These are phyloP conservation scores for Ophiostoma quercus DNA, from an alignment of 2,329 filamentous ascomycete genomes.

Conservation along the genomic window DNA sequence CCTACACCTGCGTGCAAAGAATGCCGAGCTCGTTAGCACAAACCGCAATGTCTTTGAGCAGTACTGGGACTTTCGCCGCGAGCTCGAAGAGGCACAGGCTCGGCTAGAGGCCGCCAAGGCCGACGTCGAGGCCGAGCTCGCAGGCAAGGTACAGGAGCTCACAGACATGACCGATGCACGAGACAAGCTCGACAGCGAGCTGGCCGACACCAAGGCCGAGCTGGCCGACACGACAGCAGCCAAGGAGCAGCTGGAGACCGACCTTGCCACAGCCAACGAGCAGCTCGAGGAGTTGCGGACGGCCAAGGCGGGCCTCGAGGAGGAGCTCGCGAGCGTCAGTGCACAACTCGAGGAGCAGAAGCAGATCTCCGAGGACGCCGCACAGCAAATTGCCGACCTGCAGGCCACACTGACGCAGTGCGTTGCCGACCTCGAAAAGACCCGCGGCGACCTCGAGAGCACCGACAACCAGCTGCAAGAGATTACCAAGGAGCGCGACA, in stretches of 20 bases:
- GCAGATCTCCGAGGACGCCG: constrained; percentile 19
- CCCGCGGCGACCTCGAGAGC: constrained; percentile 28
- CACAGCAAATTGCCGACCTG: constrained; percentile 28
- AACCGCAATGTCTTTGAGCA: constrained; percentile 35
- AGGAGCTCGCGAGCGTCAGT: constrained; percentile 17
- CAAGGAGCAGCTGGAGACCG: constrained; percentile 24
- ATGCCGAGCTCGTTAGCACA: constrained; percentile 32
- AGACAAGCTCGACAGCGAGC: constrained; percentile 24
- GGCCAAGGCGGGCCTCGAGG: constrained; percentile 16
- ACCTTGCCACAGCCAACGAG: constrained; percentile 26
- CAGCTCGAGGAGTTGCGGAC: constrained; percentile 24
- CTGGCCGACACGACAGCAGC: constrained; percentile 26
- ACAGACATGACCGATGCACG: constrained; percentile 26
- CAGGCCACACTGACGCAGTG: constrained; percentile 28
- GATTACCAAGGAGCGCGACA: constrained; percentile 22
- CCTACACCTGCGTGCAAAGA: constrained; percentile 33
- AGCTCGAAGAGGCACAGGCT: constrained; percentile 32
- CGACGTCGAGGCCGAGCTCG: constrained; percentile 30
- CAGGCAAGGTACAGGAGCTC: constrained; percentile 29
- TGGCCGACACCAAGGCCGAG: constrained; percentile 28
- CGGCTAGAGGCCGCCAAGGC: constrained; percentile 30
- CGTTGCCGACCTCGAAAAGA: constrained; percentile 28
- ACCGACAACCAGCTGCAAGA: constrained; percentile 31
- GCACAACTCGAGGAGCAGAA: constrained; percentile 24
- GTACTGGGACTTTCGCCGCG: constrained; percentile 35